A percentile compares a stretch with the other conserved stretches of the same genome.
These are phyloP conservation scores for Calocera viscosa DNA, from an alignment of 768 basidiomycete genomes.

Conservation along the genomic window DNA sequence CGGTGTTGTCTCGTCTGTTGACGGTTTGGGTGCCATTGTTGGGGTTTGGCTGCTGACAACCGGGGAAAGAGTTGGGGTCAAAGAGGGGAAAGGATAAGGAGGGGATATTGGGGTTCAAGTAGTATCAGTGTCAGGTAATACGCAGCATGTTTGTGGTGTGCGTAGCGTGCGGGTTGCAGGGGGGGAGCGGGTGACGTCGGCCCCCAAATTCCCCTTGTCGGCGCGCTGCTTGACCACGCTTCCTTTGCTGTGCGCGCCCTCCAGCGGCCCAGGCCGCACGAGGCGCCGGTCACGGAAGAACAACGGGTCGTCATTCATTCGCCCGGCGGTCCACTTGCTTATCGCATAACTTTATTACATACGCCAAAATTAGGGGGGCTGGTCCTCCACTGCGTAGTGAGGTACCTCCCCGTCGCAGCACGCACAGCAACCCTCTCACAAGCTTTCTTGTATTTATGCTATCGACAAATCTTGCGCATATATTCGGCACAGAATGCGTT, in stretches of 20 bases:
- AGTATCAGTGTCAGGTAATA: not conserved
- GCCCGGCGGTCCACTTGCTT: not conserved
- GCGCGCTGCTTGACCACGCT: not conserved
- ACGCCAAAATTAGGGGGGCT: too few species aligned
- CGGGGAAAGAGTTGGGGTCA: not conserved
- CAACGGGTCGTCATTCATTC: not conserved
- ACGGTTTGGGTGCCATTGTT: not conserved
- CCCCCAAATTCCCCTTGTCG: not conserved
- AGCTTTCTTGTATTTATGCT: too few species aligned
- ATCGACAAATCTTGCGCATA: too few species aligned
- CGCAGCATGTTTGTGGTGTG: not conserved
- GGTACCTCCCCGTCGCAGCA: not conserved
- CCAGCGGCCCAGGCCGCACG: not conserved
- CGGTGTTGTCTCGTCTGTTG: not conserved
- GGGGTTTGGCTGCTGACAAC: not conserved
- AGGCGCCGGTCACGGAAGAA: not conserved
- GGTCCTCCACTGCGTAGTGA: not conserved
- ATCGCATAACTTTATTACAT: not conserved
- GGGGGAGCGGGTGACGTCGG: conserved; percentile 3
- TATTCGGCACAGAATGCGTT: too few species aligned
- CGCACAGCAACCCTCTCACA: not conserved
- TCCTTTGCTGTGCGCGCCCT: not conserved
- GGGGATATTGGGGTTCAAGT: not conserved
- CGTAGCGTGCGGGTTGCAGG: not conserved
- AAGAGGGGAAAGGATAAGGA: not conserved